A percentile compares a stretch with the other conserved stretches of the same genome.
These are phyloP conservation scores for Trichophyton verrucosum DNA, from an alignment of 2,329 filamentous ascomycete species.

Conservation along the genomic window DNA sequence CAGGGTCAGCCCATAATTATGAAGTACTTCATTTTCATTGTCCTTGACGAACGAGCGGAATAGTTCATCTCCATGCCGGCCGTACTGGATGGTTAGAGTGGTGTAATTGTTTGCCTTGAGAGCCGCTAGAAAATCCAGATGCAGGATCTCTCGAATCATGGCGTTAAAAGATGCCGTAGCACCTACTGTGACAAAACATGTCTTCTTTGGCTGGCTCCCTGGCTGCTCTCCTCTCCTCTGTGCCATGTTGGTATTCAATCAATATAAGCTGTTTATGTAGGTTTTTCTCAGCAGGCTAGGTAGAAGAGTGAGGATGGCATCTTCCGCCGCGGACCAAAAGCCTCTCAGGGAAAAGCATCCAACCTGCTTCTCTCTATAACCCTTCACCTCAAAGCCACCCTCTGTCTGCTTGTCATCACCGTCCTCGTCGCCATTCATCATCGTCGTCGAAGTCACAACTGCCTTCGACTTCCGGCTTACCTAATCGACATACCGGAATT, in stretches of 20 bases:
- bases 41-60: constrained; percentile 35
- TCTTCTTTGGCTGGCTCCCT: constrained; percentile 21
- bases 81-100: constrained; percentile 67
- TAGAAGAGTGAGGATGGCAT: background rate
- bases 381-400: background rate
- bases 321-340: background rate
- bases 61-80: constrained; percentile 48
- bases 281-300: background rate
- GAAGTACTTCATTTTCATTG: constrained; percentile 16
- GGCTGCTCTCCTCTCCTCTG: constrained; percentile 1
- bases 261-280: background rate
- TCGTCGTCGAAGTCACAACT: too few species aligned
- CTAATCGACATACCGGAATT: too few species aligned
- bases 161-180: constrained; percentile 73
- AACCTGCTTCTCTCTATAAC: background rate
- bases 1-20: constrained; percentile 38
- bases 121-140: constrained; percentile 48
- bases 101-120: constrained; percentile 53
- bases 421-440: too few species aligned
- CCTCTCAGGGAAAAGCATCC: background rate
- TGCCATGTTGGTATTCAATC: background rate
- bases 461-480: too few species aligned
- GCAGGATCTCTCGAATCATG: constrained; percentile 56
- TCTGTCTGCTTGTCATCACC: too few species aligned
- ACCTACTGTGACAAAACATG: constrained; percentile 80